phyloP scores from a whole-genome alignment of 2,329 filamentous ascomycete genomes.

The Apiospora sp. region DNA sequence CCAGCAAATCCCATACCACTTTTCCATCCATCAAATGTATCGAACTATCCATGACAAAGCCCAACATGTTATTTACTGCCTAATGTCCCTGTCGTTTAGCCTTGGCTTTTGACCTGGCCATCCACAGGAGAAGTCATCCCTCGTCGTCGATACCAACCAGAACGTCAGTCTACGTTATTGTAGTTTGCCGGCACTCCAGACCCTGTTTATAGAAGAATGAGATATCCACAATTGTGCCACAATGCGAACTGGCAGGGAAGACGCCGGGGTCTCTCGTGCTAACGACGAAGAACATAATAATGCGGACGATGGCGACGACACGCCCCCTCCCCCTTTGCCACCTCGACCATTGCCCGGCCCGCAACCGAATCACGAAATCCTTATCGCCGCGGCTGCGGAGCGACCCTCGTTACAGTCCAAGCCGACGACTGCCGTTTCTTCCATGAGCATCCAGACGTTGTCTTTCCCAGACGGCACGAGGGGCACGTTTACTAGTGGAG shows the following conservation, averaged over 20 bases:
- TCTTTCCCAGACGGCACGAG: constrained; percentile 74
- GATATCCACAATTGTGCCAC: constrained; percentile 30
- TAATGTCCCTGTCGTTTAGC: not conserved
- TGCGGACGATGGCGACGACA: constrained; percentile 46
- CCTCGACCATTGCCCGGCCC: constrained; percentile 49
- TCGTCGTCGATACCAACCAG: not conserved
- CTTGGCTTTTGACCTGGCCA: constrained; percentile 12
- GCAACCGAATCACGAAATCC: constrained; percentile 41
- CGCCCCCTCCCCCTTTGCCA: constrained; percentile 63
- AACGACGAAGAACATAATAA: constrained; percentile 25
- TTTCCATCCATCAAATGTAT: constrained; percentile 3
- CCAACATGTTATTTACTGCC: constrained; percentile 13
- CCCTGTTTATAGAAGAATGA: constrained; percentile 23
- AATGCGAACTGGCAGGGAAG: constrained; percentile 40
- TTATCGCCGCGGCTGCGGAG: constrained; percentile 34
- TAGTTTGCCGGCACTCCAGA: not conserved
- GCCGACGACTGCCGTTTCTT: constrained; percentile 85
- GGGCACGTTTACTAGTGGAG: constrained; percentile 63
- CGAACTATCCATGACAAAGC: not conserved
- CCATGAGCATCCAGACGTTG: constrained; percentile 81
- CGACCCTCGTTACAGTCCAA: constrained; percentile 60
- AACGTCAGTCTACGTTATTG: not conserved
- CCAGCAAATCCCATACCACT: constrained; percentile 13
- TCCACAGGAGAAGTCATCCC: not conserved
- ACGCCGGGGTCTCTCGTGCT: constrained; percentile 40